Evolutionary conservation across 352 stramenopile species (phyloP), one percentile per base, ranked within the genome.

Genomic region (Phytophthora pseudosyringae): DNA sequence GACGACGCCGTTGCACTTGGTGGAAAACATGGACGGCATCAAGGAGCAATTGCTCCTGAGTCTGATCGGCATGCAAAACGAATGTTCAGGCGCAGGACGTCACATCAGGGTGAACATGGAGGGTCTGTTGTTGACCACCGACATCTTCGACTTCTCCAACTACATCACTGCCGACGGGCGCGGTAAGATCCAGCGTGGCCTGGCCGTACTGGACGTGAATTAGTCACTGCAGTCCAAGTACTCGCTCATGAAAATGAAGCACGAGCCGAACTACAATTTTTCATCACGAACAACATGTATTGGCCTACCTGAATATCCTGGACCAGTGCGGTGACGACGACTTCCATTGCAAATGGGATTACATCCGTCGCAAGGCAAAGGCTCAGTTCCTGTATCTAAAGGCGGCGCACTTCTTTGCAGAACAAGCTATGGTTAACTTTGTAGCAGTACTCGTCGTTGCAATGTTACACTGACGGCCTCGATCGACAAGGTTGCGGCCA

Each of bases 1-100:
- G 78, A 73, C 4, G 78, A 76, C 0, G 40, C 69, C 3, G 35
- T 85, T 7, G 68, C 72, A 64, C 9, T 71, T 85, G 13, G 43
- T 85, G 16, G 78, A 88, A 59, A 69, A 81, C 41, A 81, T 83
- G 78, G 65, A 85, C 39, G 76, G 83, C 55, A 75, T 85, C 64
- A 75, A 80, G 11, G 71, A 73, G 21, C 60, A 75, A 28, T 61
- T 62, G 40, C 59, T 85, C 26, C 69, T 88, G 46, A 81, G 70
- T 55, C 59, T 88, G 11, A 75, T 75, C 0, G 76, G 76, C 1
- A 66, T 69, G 2, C 73, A 81, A 45, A 86, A 88, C 54, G 76
- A 75, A 66, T 76, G 49, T 88, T 88, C 56, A 86, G 43, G 18
- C 44, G 0, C 59, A 36, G 28, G 75, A 86, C 50, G 25, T 28